phyloP scores from a whole-genome alignment of 305 asterid species.

The Fraxinus baroniana region DNA sequence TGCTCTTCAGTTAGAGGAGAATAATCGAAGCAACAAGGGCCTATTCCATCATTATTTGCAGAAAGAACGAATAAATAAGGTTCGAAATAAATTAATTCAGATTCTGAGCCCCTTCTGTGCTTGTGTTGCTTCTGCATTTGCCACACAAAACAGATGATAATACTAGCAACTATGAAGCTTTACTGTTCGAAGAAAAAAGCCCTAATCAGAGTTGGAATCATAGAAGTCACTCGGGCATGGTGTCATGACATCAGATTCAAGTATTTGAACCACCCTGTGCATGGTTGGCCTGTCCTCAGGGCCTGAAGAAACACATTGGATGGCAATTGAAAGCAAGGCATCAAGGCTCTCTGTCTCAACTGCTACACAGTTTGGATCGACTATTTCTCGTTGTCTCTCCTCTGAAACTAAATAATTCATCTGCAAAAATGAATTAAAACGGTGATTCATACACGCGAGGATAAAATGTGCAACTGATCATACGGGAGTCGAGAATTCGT shows the following conservation, averaged over 20 bases:
- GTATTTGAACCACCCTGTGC: constrained; percentile 85
- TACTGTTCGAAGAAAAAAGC: constrained; percentile 16
- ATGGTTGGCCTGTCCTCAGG: constrained; percentile 95
- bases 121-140: constrained; percentile 29
- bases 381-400: constrained; percentile 70
- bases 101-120: constrained; percentile 25
- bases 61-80: constrained; percentile 47
- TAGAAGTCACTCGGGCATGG: constrained; percentile 97
- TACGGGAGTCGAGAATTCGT: not conserved
- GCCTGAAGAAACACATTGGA: constrained; percentile 77
- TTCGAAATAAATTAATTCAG: constrained; percentile 27
- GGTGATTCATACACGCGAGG: not conserved
- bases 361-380: constrained; percentile 72
- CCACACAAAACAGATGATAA: constrained; percentile 35
- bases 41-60: constrained; percentile 34
- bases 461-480: not conserved
- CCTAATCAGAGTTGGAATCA: constrained; percentile 77
- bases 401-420: constrained; percentile 66
- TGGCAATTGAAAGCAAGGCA: constrained; percentile 67
- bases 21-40: constrained; percentile 27
- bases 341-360: constrained; percentile 72
- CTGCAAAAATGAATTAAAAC: constrained; percentile 38
- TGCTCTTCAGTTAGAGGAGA: constrained; percentile 24
- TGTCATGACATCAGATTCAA: constrained; percentile 88
- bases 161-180: constrained; percentile 13